Evolutionary conservation across 495 filamentous ascomycete genomes (phyloP), one percentile per base, ranked within the genome.

Genomic region (Hyaloscypha bicolor): DNA sequence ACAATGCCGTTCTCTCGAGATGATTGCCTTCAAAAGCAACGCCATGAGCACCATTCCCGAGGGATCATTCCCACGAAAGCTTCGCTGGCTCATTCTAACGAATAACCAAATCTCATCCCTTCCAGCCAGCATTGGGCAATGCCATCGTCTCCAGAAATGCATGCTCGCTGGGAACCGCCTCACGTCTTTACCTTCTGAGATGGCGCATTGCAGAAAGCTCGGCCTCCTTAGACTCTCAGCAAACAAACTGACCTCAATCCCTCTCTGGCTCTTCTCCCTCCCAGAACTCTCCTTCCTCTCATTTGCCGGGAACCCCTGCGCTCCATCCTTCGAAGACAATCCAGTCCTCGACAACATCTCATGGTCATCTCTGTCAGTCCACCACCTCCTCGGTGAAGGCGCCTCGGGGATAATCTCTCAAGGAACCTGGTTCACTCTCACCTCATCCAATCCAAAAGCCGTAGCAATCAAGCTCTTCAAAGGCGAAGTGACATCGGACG

Each of bases 401-500:
- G 76, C 79, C 2, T 79, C 77, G 22, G 78, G 78, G 2, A 67
- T 78, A 22, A 79, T 82, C 63, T 77, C 72, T 9, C 75, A 73
- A 35, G 81, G 71, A 0, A 52, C 69, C 3, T 79, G 78, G 76
- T 25, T 25, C 25, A 68, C 55, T 3, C 11, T 11, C 42, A 69
- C 71, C 16, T 63, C 64, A 6, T 55, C 61, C 9, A 76, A 71
- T 32, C 69, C 67, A 14, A 75, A 78, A 48, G 74, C 79, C 22
- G 80, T 84, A 6, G 80, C 80, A 19, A 72, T 84, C 69, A 81
- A 82, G 62, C 65, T 84, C 12, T 84, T 82, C 69, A 77, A 74
- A 42, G 79, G 78, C 33, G 68, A 69, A 8, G 70, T 79, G 14
- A 77, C 77, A 6, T 78, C 73, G 60, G 78, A 81, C 60, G 79